These are phyloP conservation scores for Pisolithus marmoratus DNA, from an alignment of 768 basidiomycete species.

Conservation along the genomic window DNA sequence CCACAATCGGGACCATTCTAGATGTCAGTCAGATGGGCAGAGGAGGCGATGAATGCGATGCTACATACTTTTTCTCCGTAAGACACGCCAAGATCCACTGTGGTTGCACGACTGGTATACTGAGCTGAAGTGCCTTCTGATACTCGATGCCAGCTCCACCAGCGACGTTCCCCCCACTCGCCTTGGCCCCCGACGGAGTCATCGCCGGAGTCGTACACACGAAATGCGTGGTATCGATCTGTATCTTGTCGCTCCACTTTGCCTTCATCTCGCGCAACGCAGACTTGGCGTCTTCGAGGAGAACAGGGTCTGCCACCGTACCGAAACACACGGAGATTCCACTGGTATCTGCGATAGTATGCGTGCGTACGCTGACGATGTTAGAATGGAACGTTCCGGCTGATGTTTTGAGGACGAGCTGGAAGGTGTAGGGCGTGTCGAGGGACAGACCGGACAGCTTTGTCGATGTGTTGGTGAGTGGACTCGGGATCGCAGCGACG, in stretches of 20 bases:
- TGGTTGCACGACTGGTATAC: slow-evolving; percentile 92
- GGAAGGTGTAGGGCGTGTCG: slow-evolving; percentile 87
- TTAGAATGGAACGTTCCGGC: slow-evolving; percentile 90
- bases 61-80: slow-evolving; percentile 69
- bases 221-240: slow-evolving; percentile 98
- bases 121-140: slow-evolving; percentile 89
- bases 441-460: slow-evolving; percentile 80
- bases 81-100: slow-evolving; percentile 93
- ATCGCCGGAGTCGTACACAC: slow-evolving; percentile 89
- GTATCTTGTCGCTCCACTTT: slow-evolving; percentile 87
- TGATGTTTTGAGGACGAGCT: slow-evolving; percentile 87
- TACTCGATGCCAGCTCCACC: slow-evolving; percentile 81
- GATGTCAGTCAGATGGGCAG: background rate
- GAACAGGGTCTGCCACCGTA: slow-evolving; percentile 67
- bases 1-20: slow-evolving; percentile 84
- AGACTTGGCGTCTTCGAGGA: slow-evolving; percentile 77
- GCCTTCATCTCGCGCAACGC: slow-evolving; percentile 84
- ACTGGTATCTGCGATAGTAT: slow-evolving; percentile 92
- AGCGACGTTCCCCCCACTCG: slow-evolving; percentile 44
- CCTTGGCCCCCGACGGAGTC: slow-evolving; percentile 52
- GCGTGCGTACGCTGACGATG: slow-evolving; percentile 75
- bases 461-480: slow-evolving; percentile 78
- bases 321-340: slow-evolving; percentile 96
- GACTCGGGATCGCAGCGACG: slow-evolving; percentile 79
- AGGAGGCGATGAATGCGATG: background rate